phyloP scores from a whole-genome alignment of 208 protist genomes.

The Acanthamoeba polyphaga region DNA sequence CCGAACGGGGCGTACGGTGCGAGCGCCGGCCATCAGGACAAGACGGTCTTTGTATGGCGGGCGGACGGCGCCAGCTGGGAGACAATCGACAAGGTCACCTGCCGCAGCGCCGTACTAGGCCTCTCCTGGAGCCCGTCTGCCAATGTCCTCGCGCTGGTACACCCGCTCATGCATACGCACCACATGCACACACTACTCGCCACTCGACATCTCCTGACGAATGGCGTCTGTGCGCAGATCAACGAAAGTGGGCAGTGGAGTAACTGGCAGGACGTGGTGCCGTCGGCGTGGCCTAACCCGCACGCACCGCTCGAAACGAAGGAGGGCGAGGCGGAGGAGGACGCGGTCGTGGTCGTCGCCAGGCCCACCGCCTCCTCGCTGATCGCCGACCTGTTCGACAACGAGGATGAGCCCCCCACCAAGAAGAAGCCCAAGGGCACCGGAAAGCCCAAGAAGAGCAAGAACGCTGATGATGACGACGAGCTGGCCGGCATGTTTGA shows the following conservation, averaged over 20 bases:
- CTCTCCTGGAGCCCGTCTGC: conserved; percentile 14
- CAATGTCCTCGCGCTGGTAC: conserved; percentile 1
- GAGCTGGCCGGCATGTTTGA: conserved; percentile 33
- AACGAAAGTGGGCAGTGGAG: background rate
- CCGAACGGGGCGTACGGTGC: conserved; percentile 30
- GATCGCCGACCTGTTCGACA: conserved; percentile 16
- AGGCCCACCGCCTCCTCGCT: conserved; percentile 5
- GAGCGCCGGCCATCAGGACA: conserved; percentile 16
- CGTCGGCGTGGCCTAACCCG: background rate
- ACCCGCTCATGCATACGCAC: background rate
- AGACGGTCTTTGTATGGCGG: conserved; percentile 12
- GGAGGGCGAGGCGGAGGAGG: background rate
- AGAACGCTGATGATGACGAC: background rate
- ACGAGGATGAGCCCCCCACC: background rate
- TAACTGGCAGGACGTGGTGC: conserved; percentile 13
- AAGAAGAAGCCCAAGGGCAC: background rate
- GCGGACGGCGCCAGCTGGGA: background rate
- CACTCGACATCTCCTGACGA: background rate
- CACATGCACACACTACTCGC: background rate
- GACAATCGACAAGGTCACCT: conserved; percentile 47
- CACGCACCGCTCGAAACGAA: background rate
- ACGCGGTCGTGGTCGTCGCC: background rate
- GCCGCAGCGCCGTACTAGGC: conserved; percentile 4
- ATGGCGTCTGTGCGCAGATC: background rate
- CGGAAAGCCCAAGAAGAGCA: background rate